Evolutionary conservation across 2,329 filamentous ascomycete genomes (phyloP).

Genomic region (Trichophyton rubrum): DNA sequence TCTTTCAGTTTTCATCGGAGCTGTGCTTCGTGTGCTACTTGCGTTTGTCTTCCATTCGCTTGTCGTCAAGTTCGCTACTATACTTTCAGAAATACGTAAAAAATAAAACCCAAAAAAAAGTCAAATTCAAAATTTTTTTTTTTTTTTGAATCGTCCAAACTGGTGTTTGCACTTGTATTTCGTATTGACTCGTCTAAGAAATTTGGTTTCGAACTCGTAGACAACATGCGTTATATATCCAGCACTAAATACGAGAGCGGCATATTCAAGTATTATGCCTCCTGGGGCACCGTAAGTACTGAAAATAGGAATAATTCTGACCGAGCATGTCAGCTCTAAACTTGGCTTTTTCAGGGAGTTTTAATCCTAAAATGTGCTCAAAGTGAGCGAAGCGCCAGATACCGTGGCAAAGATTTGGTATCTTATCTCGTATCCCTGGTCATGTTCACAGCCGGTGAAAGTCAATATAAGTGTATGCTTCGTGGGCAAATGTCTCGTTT

Average conservation of each 20-base stretch:
- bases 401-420: neutral
- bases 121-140: neutral
- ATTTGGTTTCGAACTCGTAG: neutral
- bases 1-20: slow-evolving; percentile 23
- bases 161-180: neutral
- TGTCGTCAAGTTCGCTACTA: slow-evolving; percentile 6
- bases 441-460: neutral
- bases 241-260: too few relatives aligned
- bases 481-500: neutral
- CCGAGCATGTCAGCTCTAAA: too few relatives aligned
- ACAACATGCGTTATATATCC: neutral
- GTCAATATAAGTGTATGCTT: neutral
- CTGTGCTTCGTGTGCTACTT: slow-evolving; percentile 25
- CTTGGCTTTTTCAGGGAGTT: too few relatives aligned
- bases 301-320: too few relatives aligned
- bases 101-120: neutral
- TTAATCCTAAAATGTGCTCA: too few relatives aligned
- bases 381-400: neutral
- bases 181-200: neutral
- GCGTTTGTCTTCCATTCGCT: slow-evolving; percentile 2
- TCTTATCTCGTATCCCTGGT: too few relatives aligned
- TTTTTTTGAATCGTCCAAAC: neutral
- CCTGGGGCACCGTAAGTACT: too few relatives aligned
- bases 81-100: neutral
- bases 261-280: too few relatives aligned